A percentile compares a stretch with the other conserved stretches of the same genome.
Conservation (phyloP, 2,329 filamentous ascomycete species). For the Pestalotiopsis sp. region DNA sequence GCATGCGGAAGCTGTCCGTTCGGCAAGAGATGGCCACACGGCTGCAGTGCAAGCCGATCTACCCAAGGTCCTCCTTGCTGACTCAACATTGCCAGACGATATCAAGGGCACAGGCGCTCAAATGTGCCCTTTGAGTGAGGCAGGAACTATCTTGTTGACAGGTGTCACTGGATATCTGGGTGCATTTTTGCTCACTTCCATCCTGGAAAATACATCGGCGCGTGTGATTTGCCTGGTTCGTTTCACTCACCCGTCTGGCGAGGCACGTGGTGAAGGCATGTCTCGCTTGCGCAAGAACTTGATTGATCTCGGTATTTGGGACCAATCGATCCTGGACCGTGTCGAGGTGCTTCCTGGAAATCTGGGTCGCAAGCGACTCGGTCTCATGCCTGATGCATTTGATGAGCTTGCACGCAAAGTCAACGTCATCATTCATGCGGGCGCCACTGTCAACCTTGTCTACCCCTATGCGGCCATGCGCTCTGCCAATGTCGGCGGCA, state of each 20-base stretch:
- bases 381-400: slow-evolving; percentile 68
- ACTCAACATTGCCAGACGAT: slow-evolving; percentile 70
- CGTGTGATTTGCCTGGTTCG: slow-evolving; percentile 75
- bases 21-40: slow-evolving; percentile 72
- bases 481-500: slow-evolving; percentile 78
- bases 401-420: slow-evolving; percentile 66
- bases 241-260: slow-evolving; percentile 67
- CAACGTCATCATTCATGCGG: slow-evolving; percentile 77
- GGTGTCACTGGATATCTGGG: slow-evolving; percentile 79
- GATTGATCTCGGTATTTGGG: slow-evolving; percentile 78
- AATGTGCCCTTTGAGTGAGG: slow-evolving; percentile 64
- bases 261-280: slow-evolving; percentile 68
- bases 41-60: slow-evolving; percentile 77
- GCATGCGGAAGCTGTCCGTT: slow-evolving; percentile 72
- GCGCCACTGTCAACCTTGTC: slow-evolving; percentile 78
- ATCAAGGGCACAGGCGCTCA: slow-evolving; percentile 60
- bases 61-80: slow-evolving; percentile 68
- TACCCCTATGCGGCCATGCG: slow-evolving; percentile 80
- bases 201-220: slow-evolving; percentile 70
- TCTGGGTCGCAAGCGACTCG: slow-evolving; percentile 68
- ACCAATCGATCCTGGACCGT: slow-evolving; percentile 76
- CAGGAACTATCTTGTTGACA: slow-evolving; percentile 71
- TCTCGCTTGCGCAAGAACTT: slow-evolving; percentile 75
- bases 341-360: slow-evolving; percentile 78
- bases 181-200: slow-evolving; percentile 71